These are phyloP conservation scores for Starmerella gropengiesseri DNA, from an alignment of 805 yeast species.

Conservation along the genomic window DNA sequence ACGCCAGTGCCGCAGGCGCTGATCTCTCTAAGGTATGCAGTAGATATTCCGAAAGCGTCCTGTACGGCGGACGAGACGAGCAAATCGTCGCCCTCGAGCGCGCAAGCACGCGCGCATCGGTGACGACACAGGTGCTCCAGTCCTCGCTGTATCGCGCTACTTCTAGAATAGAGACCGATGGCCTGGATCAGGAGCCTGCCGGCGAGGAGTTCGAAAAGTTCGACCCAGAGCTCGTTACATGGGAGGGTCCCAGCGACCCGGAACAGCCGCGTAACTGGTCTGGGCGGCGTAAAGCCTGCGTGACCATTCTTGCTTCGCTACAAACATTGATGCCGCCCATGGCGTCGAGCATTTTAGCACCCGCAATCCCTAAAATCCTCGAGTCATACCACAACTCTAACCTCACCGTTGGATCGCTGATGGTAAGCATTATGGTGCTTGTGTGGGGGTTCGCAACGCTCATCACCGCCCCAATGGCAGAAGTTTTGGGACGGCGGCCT, in stretches of 20 bases:
- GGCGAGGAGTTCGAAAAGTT: constrained; percentile 45
- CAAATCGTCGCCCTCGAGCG: constrained; percentile 35
- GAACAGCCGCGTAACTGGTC: constrained; percentile 58
- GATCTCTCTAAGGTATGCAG: neutral
- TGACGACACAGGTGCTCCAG: constrained; percentile 25
- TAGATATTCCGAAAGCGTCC: constrained; percentile 26
- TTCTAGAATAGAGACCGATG: constrained; percentile 23
- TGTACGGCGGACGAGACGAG: constrained; percentile 35
- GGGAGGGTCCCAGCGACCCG: constrained; percentile 56
- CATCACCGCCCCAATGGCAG: constrained; percentile 56
- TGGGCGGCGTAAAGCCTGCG: constrained; percentile 32
- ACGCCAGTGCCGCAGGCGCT: neutral
- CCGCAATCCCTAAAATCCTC: constrained; percentile 44
- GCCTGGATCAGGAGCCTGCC: constrained; percentile 27
- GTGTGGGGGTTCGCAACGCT: constrained; percentile 63
- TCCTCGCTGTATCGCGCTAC: constrained; percentile 17
- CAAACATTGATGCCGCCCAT: constrained; percentile 53
- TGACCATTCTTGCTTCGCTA: constrained; percentile 39
- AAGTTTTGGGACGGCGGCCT: constrained; percentile 49
- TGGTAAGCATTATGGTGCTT: constrained; percentile 54
- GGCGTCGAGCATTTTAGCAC: constrained; percentile 52
- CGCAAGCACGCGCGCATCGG: constrained; percentile 37
- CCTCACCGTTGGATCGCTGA: constrained; percentile 38
- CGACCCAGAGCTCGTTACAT: constrained; percentile 58
- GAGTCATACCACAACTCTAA: constrained; percentile 36